phyloP scores from a whole-genome alignment of 2,329 filamentous ascomycete species.

The Ceratocystis huliohia region DNA sequence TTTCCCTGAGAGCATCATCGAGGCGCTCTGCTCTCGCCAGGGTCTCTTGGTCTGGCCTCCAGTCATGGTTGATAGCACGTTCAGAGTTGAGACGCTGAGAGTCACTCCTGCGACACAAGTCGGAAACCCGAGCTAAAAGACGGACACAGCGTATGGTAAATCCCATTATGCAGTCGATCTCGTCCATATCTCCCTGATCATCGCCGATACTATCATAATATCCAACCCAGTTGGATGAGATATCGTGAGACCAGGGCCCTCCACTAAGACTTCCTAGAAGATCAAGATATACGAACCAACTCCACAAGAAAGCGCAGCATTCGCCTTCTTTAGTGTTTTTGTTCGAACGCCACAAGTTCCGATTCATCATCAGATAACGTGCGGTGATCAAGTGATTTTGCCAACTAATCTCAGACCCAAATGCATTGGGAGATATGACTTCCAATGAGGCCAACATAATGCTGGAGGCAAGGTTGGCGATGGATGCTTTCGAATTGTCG shows the following conservation, averaged over 20 bases:
- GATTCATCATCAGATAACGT: conserved; percentile 53
- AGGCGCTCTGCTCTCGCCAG: conserved; percentile 45
- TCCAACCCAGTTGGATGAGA: conserved; percentile 39
- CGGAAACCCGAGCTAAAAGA: conserved; percentile 49
- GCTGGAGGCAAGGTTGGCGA: conserved; percentile 57
- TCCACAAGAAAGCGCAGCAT: conserved; percentile 58
- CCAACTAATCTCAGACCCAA: conserved; percentile 71
- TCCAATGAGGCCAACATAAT: conserved; percentile 78
- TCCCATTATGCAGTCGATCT: conserved; percentile 64
- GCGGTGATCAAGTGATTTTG: conserved; percentile 66
- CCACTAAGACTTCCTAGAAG: conserved; percentile 62
- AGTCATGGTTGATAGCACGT: conserved; percentile 30
- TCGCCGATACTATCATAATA: conserved; percentile 40
- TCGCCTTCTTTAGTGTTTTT: conserved; percentile 27
- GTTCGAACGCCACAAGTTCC: conserved; percentile 27
- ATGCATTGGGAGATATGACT: conserved; percentile 69
- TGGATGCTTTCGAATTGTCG: conserved; percentile 11
- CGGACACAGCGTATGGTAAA: conserved; percentile 36
- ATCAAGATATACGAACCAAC: conserved; percentile 77
- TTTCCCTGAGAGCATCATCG: conserved; percentile 46
- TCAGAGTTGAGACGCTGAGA: conserved; percentile 46
- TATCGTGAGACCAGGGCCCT: conserved; percentile 35
- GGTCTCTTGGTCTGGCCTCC: conserved; percentile 46
- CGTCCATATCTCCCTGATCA: conserved; percentile 42
- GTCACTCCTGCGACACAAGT: conserved; percentile 58